These are phyloP conservation scores for Fagus crenata DNA, from an alignment of 306 rosid genomes.

Conservation along the genomic window DNA sequence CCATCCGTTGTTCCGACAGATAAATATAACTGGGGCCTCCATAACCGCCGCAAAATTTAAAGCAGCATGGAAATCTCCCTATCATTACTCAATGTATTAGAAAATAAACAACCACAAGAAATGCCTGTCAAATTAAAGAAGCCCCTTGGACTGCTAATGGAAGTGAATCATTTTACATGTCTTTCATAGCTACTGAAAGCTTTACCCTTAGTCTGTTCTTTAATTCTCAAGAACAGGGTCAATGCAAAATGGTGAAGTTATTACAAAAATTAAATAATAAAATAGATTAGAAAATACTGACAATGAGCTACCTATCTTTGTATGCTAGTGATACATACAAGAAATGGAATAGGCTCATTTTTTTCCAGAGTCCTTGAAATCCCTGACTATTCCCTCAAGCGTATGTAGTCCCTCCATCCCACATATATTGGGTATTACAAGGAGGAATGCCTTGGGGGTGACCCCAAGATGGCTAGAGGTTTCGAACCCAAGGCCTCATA, in stretches of 20 bases:
- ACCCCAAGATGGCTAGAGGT: too few relatives aligned
- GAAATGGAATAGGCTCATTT: too few relatives aligned
- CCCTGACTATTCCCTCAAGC: too few relatives aligned
- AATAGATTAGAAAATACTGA: neutral
- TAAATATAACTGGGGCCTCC: conserved; percentile 87
- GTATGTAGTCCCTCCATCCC: too few relatives aligned
- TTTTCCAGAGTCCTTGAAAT: too few relatives aligned
- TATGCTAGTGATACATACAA: neutral
- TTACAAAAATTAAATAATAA: neutral
- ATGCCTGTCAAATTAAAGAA: neutral
- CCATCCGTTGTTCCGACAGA: conserved; percentile 99
- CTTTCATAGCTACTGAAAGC: neutral
- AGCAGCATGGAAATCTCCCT: conserved; percentile 98
- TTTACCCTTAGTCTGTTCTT: neutral
- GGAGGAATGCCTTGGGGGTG: too few relatives aligned
- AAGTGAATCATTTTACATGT: conserved; percentile 6
- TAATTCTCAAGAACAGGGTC: neutral
- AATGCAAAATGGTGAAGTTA: neutral
- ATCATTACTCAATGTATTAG: conserved; percentile 28
- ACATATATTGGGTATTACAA: too few relatives aligned
- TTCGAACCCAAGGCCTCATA: too few relatives aligned
- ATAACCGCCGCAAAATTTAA: conserved; percentile 86
- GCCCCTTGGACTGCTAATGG: conserved; percentile 13
- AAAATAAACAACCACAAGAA: conserved; percentile 10
- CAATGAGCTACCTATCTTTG: neutral